These are phyloP conservation scores for Sambucus nigra DNA, from an alignment of 129 eudicot genomes.

Conservation along the genomic window DNA sequence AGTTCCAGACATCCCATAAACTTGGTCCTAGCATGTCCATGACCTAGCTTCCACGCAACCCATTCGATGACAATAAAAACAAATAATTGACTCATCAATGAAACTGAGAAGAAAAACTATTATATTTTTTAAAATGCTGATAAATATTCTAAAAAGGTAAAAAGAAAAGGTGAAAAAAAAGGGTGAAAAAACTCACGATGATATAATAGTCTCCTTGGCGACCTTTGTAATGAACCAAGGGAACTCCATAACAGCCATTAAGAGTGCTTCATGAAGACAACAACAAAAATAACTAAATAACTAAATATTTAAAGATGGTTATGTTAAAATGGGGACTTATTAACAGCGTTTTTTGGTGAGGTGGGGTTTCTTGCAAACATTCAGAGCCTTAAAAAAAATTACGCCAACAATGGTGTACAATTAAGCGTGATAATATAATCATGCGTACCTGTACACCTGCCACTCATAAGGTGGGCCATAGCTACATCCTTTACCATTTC, in stretches of 20 bases:
- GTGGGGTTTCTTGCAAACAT: neutral
- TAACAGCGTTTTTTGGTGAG: too few relatives aligned
- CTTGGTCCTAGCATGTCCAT: conserved; percentile 97
- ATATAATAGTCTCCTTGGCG: conserved; percentile 84
- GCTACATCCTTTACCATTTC: conserved; percentile 82
- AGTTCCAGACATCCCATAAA: conserved; percentile 96
- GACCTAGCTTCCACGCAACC: conserved; percentile 30
- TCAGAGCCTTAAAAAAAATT: neutral
- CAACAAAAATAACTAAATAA: neutral
- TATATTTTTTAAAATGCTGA: neutral
- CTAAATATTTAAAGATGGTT: conserved; percentile 1
- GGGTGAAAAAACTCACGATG: conserved; percentile 63
- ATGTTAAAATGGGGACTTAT: too few relatives aligned
- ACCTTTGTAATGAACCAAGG: conserved; percentile 80
- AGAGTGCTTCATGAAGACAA: conserved; percentile 38
- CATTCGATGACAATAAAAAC: neutral
- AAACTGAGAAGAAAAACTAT: neutral
- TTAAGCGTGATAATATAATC: neutral
- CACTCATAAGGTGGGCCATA: conserved; percentile 91
- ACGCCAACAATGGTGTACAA: neutral
- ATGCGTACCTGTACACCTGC: conserved; percentile 73
- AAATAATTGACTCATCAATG: neutral
- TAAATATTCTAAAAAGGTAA: neutral
- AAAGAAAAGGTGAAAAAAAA: too few relatives aligned
- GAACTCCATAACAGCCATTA: conserved; percentile 80